Evolutionary conservation across 1,284 basidiomycete genomes (phyloP).

Genomic region (Malassezia vespertilionis): DNA sequence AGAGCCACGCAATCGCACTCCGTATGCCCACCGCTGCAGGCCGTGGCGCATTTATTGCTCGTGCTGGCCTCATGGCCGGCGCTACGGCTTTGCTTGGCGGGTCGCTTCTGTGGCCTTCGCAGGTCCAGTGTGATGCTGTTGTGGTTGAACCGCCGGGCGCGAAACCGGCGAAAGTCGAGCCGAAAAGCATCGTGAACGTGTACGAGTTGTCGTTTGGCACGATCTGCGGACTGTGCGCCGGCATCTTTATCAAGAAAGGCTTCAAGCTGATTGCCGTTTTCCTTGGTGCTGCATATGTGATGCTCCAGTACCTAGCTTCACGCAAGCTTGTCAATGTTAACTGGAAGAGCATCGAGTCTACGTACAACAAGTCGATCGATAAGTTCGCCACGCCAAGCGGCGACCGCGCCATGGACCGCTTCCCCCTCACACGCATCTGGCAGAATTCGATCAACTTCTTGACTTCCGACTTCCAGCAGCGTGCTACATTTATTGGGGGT

Average conservation of each 20-base stretch:
- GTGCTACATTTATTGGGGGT: conserved; percentile 53
- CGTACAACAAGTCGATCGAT: conserved; percentile 65
- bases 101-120: neutral
- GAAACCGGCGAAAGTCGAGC: conserved; percentile 30
- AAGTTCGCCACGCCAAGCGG: conserved; percentile 53
- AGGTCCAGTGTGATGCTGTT: conserved; percentile 7
- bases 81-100: conserved; percentile 7
- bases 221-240: conserved; percentile 69
- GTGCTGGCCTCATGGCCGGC: conserved; percentile 10
- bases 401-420: conserved; percentile 42
- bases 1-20: neutral
- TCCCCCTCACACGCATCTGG: conserved; percentile 54
- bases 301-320: conserved; percentile 41
- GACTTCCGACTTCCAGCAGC: conserved; percentile 77
- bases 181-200: conserved; percentile 61
- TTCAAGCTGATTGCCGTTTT: conserved; percentile 69
- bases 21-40: neutral
- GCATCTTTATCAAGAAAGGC: conserved; percentile 89
- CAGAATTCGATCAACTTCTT: conserved; percentile 69
- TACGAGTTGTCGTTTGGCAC: conserved; percentile 80
- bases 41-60: neutral
- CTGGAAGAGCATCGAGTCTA: conserved; percentile 56
- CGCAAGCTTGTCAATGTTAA: conserved; percentile 60
- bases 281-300: conserved; percentile 54
- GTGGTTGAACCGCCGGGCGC: conserved; percentile 1